A percentile compares a stretch with the other conserved stretches of the same genome.
Evolutionary conservation across 371 early-diverging fungal species (phyloP).

Genomic region (Dichotomocladium elegans): DNA sequence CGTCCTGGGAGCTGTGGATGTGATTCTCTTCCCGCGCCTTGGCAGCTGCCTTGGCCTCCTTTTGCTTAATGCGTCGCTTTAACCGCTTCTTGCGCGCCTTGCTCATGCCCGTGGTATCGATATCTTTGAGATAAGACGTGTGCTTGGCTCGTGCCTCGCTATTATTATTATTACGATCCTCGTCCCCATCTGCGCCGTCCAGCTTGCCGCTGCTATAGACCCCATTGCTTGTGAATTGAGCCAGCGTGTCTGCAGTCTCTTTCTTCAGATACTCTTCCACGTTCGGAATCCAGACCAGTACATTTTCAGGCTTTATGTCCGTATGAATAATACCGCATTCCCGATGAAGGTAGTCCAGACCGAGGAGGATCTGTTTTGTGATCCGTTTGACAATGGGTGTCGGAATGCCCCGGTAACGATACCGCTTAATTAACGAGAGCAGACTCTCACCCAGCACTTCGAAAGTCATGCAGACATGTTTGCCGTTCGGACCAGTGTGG

Average conservation of each 20-base stretch:
- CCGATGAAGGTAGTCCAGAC: constrained; percentile 91
- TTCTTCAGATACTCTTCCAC: constrained; percentile 48
- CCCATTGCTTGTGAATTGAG: background rate
- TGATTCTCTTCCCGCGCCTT: constrained; percentile 1
- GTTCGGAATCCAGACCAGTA: constrained; percentile 84
- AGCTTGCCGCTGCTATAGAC: background rate
- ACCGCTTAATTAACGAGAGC: constrained; percentile 76
- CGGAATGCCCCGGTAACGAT: constrained; percentile 79
- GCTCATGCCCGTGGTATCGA: constrained; percentile 17
- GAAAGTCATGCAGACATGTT: constrained; percentile 95
- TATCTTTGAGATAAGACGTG: constrained; percentile 1
- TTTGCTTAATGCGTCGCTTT: constrained; percentile 27
- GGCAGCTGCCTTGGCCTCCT: constrained; percentile 17
- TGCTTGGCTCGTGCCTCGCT: background rate
- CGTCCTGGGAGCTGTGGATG: background rate
- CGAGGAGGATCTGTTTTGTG: constrained; percentile 81
- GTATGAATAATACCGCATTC: constrained; percentile 98
- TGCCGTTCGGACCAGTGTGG: constrained; percentile 88
- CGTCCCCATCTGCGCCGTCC: background rate
- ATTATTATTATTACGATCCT: background rate
- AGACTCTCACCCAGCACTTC: constrained; percentile 96
- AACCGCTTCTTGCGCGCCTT: constrained; percentile 36
- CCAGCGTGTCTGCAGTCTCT: constrained; percentile 7
- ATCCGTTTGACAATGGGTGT: constrained; percentile 82
- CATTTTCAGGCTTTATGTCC: constrained; percentile 97